Conservation (phyloP, 2,329 filamentous ascomycete genomes). For the Fusarium sp. region DNA sequence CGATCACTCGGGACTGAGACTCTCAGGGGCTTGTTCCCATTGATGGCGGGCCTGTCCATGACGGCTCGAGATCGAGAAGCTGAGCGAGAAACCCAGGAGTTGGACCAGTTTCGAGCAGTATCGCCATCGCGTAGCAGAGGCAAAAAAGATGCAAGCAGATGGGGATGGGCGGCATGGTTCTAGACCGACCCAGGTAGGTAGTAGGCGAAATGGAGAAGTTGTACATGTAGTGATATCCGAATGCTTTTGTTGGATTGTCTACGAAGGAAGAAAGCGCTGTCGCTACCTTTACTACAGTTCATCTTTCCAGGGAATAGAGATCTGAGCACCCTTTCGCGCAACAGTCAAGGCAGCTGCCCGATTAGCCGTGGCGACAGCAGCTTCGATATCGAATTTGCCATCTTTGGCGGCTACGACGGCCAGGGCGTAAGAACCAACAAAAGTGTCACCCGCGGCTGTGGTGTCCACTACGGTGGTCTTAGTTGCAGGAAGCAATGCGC, state of each 20-base stretch:
- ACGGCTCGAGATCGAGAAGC: conserved; percentile 14
- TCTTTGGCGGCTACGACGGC: conserved; percentile 66
- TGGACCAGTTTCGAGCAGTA: conserved; percentile 1
- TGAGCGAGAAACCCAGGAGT: conserved; percentile 20
- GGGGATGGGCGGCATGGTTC: conserved; percentile 48
- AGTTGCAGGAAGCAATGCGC: conserved; percentile 68
- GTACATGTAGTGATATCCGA: conserved; percentile 12
- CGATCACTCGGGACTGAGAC: conserved; percentile 38
- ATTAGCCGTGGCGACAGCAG: conserved; percentile 67
- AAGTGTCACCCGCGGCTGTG: conserved; percentile 93
- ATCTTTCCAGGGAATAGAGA: conserved; percentile 58
- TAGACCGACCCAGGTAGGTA: conserved; percentile 28
- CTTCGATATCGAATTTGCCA: conserved; percentile 63
- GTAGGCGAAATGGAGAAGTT: conserved; percentile 15
- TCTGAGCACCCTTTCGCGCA: conserved; percentile 55
- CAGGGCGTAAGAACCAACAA: conserved; percentile 88
- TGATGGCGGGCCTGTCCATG: conserved; percentile 28
- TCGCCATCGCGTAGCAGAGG: conserved; percentile 14
- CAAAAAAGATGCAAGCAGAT: conserved; percentile 45
- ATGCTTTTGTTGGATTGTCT: conserved; percentile 35
- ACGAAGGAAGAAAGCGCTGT: conserved; percentile 13
- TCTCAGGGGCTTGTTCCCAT: conserved; percentile 32
- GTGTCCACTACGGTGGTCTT: conserved; percentile 88
- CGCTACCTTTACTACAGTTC: conserved; percentile 50
- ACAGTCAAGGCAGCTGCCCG: conserved; percentile 56